Base-by-base conservation (phyloP, 2,329 filamentous ascomycete genomes). In the Trichoderma cornu-damae region DNA sequence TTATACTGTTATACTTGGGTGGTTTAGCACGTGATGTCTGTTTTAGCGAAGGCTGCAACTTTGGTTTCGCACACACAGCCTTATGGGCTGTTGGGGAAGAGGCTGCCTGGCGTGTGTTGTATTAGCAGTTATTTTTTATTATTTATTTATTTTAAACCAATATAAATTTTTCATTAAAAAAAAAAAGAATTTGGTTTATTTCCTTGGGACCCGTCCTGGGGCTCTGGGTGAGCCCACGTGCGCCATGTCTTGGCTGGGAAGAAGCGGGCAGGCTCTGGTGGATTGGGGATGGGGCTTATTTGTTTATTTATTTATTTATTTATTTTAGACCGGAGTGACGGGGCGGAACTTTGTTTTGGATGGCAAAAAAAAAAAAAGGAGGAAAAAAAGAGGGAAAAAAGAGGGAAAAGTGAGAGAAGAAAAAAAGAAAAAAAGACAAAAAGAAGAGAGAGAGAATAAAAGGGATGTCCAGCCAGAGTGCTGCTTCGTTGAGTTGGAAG, bases 211-310 rank as follows among this genome's bases (percentile, higher is more conserved):
- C n/a, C 22, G 38, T 32, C 34, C 42, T 46, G 28, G 42, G 50
- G 8, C 22, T 37, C 7, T 37, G 24, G 11, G 37, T n/a, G n/a
- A 53, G 43, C 58, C 61, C 61, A 63, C 61, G 61, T 63, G 61
- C 59, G 18, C 51, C 24, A 62, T 50, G 61, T 57, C 55, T 58
- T 63, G 61, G 61, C 61, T 62, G 48, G 48, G 55, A 49, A 52
- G 54, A n/a, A n/a, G n/a, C n/a, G n/a, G 55, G 57, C 51, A 34
- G 48, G 30, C 9, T 30, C 28, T 30, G 6, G 28, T 20, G 50
- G 55, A n/a, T 52, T 51, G 47, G n/a, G n/a, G 53, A 57, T 35
- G 32, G 44, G 16, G 34, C n/a, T 46, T 34, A 8, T 28, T 46
- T 16, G 8, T 38, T 30, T 14, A 20, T 16, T 37, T 48, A 47